Evolutionary conservation across 2,329 filamentous ascomycete genomes (phyloP), one percentile per base, ranked within the genome.

Genomic region (Alternaria angustiovoidea): DNA sequence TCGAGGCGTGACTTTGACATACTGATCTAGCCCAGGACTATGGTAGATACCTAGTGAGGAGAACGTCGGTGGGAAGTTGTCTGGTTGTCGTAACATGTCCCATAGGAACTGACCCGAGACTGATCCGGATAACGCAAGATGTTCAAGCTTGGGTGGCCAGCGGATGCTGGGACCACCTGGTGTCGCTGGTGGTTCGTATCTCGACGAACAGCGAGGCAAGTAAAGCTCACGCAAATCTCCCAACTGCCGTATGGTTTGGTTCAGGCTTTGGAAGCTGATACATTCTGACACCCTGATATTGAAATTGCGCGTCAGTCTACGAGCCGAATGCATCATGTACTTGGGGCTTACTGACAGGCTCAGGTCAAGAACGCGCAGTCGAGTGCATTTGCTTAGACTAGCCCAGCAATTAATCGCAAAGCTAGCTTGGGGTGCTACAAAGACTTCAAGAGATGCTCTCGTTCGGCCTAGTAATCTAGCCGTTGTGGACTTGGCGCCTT

Each of bases 351-450:
- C 57, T 51, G 14, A 60, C 3, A 86, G 79, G 5, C 80, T 82
- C 7, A 89, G 75, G 65, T 88, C 84, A 16, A 89, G 77, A 2
- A 79, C 62, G 9, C 75, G 75, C 5, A 89, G 77, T 0, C 80
- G 77, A 6, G 66, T 64, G 72, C 86, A 88, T 75, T 88, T 88
- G 3, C 82, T 81, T 20, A 89, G 71, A 2, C 84, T 80, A 2
- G 86, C 81, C 63, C 88, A 83, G 69, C 84, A 85, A 61, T 87
- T 86, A 52, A 85, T 75, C 3, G 83, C 83, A 66, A 89, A 89
- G 4, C 83, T 84, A 5, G 84, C 81, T 60, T 85, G 84, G 1
- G 87, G 87, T 1, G 87, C 86, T 47, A 84, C 72, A 69, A 89
- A 88, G n/a, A 77, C 72, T 62, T 84, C 79, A 18, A 89, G 70